Percentiles rank a stretch among this genome's conserved stretches.
These are phyloP conservation scores for Psidium guajava DNA, from an alignment of 345 rosid species.

Conservation along the genomic window DNA sequence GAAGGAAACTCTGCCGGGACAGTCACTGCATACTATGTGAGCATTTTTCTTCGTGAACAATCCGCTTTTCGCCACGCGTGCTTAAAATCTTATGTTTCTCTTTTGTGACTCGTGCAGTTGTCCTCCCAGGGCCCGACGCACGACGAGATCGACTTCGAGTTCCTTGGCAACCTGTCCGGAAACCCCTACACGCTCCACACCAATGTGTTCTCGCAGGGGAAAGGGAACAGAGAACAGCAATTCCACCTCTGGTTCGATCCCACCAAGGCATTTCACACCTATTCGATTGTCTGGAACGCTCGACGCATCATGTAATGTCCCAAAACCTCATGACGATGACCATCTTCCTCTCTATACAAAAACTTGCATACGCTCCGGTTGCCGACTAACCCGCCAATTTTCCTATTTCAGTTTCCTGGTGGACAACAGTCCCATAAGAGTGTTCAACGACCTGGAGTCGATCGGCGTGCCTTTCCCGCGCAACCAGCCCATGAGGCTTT, in stretches of 20 bases:
- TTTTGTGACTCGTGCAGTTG: neutral
- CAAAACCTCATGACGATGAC: neutral
- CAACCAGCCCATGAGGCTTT: conserved; percentile 39
- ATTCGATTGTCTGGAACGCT: conserved; percentile 4
- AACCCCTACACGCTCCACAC: conserved; percentile 8
- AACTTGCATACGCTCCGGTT: neutral
- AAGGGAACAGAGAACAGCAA: conserved; percentile 11
- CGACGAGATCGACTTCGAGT: conserved; percentile 11
- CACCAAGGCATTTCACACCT: conserved; percentile 4
- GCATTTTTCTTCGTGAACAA: neutral
- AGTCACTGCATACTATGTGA: conserved; percentile 47
- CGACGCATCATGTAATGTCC: conserved; percentile 2
- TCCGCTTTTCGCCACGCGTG: neutral
- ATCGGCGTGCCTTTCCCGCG: conserved; percentile 30
- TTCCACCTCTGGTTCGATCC: conserved; percentile 9
- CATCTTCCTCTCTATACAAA: neutral
- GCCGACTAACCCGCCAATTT: neutral
- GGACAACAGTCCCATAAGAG: conserved; percentile 42
- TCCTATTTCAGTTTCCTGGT: conserved; percentile 25
- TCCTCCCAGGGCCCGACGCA: conserved; percentile 5
- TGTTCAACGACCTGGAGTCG: conserved; percentile 38
- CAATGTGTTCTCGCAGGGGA: conserved; percentile 6
- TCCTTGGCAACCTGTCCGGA: conserved; percentile 6
- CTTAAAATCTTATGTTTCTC: neutral
- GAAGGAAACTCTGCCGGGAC: conserved; percentile 56